Evolutionary conservation across 257 asterid species (phyloP).

Genomic region (Solanum gracilifrons): DNA sequence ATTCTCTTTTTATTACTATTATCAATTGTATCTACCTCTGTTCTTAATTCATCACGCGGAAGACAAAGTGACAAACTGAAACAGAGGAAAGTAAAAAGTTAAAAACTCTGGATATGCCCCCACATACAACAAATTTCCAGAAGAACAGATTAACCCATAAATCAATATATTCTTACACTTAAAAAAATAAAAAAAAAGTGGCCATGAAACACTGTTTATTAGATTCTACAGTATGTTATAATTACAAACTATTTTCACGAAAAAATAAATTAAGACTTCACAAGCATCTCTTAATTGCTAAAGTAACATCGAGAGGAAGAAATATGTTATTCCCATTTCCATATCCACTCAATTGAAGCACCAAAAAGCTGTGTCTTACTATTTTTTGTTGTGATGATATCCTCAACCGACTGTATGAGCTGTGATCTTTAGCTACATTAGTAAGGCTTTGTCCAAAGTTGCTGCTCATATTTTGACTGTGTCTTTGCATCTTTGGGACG

Average conservation of each 20-base stretch:
- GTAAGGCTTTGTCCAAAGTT: slow-evolving; percentile 47
- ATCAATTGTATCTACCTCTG: background rate
- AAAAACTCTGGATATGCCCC: background rate
- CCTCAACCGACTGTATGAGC: background rate
- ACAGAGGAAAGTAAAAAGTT: background rate
- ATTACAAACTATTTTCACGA: background rate
- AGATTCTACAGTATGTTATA: background rate
- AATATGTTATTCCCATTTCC: background rate
- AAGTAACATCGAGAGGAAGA: background rate
- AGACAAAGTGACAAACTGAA: background rate
- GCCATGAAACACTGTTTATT: background rate
- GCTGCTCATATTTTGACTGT: slow-evolving; percentile 7
- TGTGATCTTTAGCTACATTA: slow-evolving; percentile 3
- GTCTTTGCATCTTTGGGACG: slow-evolving; percentile 25
- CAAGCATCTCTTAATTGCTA: background rate
- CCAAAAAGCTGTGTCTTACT: background rate
- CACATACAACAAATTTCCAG: background rate
- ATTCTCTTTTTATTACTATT: background rate
- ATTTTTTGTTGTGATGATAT: background rate
- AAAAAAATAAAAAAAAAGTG: background rate
- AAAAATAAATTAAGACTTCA: background rate
- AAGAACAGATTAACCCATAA: background rate
- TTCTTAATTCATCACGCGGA: background rate
- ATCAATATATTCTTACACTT: background rate
- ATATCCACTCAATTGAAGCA: background rate